Percentiles rank a stretch among this genome's conserved stretches.
Conservation (phyloP, 2,329 filamentous ascomycete genomes). For the Botryotinia narcissicola region DNA sequence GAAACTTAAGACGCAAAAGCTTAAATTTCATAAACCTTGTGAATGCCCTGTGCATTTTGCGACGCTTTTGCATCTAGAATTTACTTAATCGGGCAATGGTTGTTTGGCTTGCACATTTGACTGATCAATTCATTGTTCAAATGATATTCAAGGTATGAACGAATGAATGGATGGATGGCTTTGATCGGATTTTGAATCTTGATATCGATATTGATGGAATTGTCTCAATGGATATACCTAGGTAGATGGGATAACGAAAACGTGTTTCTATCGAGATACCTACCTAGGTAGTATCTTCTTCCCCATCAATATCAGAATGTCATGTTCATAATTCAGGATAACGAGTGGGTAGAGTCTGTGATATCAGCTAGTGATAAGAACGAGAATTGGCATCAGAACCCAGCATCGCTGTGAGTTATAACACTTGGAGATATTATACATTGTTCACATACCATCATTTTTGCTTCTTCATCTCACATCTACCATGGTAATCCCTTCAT, state of each 20-base stretch:
- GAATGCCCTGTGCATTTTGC: not conserved
- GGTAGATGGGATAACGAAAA: not conserved
- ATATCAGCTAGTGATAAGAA: not conserved
- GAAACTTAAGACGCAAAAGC: conserved; percentile 14
- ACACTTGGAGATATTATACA: not conserved
- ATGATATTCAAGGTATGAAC: not conserved
- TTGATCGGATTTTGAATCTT: not conserved
- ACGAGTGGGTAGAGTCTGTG: not conserved
- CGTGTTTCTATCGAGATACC: not conserved
- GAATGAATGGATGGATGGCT: too few relatives aligned
- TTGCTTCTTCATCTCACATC: not conserved
- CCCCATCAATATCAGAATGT: conserved; percentile 7
- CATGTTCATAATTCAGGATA: conserved; percentile 8
- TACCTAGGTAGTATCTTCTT: not conserved
- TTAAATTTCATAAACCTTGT: conserved; percentile 16
- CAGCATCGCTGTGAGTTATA: not conserved
- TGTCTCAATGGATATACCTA: not conserved
- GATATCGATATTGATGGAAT: not conserved
- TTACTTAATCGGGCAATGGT: conserved; percentile 1
- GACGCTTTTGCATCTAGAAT: not conserved
- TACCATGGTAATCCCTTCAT: not conserved
- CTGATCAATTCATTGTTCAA: not conserved
- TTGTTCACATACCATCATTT: not conserved
- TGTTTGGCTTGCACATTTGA: not conserved
- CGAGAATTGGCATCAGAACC: not conserved